A percentile compares a stretch with the other conserved stretches of the same genome.
Conservation (phyloP, 2,329 filamentous ascomycete species). For the Fusarium nygamai region DNA sequence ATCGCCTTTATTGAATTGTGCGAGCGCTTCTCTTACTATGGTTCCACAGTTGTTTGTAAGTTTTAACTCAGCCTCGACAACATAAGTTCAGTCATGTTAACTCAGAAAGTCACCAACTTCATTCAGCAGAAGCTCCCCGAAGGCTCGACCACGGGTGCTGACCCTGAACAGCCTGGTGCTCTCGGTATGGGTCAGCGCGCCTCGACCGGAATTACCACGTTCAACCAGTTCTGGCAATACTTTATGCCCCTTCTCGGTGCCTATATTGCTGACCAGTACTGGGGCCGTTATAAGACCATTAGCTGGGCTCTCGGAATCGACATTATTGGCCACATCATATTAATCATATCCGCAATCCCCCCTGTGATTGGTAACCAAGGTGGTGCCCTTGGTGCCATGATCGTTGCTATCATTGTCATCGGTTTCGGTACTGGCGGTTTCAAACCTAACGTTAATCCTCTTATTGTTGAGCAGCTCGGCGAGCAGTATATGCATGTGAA, state of each 20-base stretch:
- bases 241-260: constrained; percentile 66
- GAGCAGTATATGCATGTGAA: constrained; percentile 64
- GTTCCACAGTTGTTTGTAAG: constrained; percentile 70
- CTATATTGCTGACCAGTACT: constrained; percentile 63
- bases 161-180: constrained; percentile 59
- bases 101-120: constrained; percentile 65
- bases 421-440: constrained; percentile 77
- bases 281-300: constrained; percentile 77
- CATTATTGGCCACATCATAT: constrained; percentile 72
- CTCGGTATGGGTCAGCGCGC: constrained; percentile 67
- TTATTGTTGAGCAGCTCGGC: constrained; percentile 73
- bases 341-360: constrained; percentile 73
- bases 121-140: constrained; percentile 66
- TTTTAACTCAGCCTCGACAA: constrained; percentile 40
- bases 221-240: constrained; percentile 70
- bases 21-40: constrained; percentile 80
- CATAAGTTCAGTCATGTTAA: not conserved
- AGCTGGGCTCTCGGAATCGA: constrained; percentile 68
- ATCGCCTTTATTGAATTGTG: constrained; percentile 75
- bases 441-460: constrained; percentile 76
- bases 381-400: constrained; percentile 69
- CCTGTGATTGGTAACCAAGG: constrained; percentile 64
- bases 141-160: constrained; percentile 65
- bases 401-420: constrained; percentile 65
- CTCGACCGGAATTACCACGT: constrained; percentile 54